These are phyloP conservation scores for Fusarium burgessii DNA, from an alignment of 2,329 filamentous ascomycete species.

Conservation along the genomic window DNA sequence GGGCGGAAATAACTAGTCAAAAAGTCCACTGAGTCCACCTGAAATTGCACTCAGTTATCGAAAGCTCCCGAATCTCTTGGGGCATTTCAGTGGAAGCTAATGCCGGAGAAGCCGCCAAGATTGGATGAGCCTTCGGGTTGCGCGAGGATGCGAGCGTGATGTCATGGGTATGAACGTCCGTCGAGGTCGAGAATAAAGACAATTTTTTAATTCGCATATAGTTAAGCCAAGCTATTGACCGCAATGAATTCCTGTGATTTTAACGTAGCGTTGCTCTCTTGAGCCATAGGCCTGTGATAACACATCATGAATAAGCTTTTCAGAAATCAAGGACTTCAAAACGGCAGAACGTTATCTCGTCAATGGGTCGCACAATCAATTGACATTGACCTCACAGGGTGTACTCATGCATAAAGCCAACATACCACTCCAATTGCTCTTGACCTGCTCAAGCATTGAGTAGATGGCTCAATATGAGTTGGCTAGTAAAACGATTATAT, in stretches of 20 bases:
- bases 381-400: neutral
- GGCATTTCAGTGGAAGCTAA: constrained; percentile 27
- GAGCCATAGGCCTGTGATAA: neutral
- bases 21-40: too few relatives aligned
- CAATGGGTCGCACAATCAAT: neutral
- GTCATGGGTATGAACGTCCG: constrained; percentile 7
- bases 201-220: neutral
- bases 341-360: neutral
- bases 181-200: neutral
- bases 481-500: accelerated
- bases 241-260: neutral
- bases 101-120: constrained; percentile 28
- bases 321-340: neutral
- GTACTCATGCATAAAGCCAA: neutral
- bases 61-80: neutral
- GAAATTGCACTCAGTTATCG: too few relatives aligned
- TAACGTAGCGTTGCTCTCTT: neutral
- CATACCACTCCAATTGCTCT: neutral
- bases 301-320: too few relatives aligned
- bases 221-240: neutral
- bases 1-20: too few relatives aligned
- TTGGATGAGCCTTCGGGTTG: constrained; percentile 1
- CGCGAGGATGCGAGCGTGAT: constrained; percentile 11
- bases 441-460: neutral
- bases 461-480: neutral